Evolutionary conservation across 495 filamentous ascomycete genomes (phyloP).

Genomic region (Lepraria neglecta): DNA sequence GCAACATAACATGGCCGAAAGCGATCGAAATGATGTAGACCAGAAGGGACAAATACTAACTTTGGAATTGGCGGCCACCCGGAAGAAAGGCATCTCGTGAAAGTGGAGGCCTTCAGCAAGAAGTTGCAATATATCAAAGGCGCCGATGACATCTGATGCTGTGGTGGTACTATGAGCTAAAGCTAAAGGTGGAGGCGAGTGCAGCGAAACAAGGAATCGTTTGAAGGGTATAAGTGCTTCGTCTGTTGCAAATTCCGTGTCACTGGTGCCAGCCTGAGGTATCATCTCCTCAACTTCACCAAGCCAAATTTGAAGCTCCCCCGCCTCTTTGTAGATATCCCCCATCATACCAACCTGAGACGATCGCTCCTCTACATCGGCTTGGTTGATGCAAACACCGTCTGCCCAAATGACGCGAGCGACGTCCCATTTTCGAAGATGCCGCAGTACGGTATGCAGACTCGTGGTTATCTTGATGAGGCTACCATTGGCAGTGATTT

Average conservation of each 20-base stretch:
- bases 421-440: neutral
- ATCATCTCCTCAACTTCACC: neutral
- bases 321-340: neutral
- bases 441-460: neutral
- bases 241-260: too few relatives aligned
- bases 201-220: neutral
- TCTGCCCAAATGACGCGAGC: neutral
- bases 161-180: too few relatives aligned
- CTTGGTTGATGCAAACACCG: neutral
- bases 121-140: neutral
- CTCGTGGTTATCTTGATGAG: neutral
- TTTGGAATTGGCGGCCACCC: neutral
- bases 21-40: neutral
- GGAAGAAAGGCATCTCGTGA: neutral
- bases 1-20: neutral
- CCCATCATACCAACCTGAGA: neutral
- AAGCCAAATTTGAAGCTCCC: neutral
- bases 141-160: neutral
- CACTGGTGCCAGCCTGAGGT: too few relatives aligned
- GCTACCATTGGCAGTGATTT: neutral
- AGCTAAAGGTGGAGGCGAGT: neutral
- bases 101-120: neutral
- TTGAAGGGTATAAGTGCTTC: too few relatives aligned
- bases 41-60: neutral
- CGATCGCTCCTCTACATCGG: neutral